Evolutionary conservation across 495 filamentous ascomycete species (phyloP), one percentile per base, ranked within the genome.

Genomic region (Venustampulla echinocandica): DNA sequence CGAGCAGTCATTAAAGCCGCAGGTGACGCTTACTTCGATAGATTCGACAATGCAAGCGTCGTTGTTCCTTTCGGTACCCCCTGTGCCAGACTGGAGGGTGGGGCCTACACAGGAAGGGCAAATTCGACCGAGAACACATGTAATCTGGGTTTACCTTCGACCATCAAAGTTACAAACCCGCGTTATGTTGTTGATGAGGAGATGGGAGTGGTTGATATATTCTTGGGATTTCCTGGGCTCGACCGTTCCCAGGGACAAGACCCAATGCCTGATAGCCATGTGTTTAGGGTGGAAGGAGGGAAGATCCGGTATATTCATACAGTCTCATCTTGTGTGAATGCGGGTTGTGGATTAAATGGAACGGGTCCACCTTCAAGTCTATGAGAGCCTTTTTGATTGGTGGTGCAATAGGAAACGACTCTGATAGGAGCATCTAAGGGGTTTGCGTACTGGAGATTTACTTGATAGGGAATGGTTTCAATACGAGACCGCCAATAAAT

Each of bases 61-160:
- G 52, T 53, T 13, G 69, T 72, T 1, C 70, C 70, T 0, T 69
- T 58, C 35, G 67, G 67, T 2, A 70, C 60, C 4, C 70, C 70
- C 15, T 74, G 70, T 41, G 68, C 69, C 3, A 55, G 70, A 3
- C 60, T 73, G 27, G 69, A 74, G 46, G 70, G 70, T 2, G 69
- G 70, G 9, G 58, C 55, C 13, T 73, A 71, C 49, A 67, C 20
- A 44, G 61, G 52, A 18, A 3, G 7, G 14, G 45, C 56, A 2
- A 56, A 56, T 23, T 30, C 57, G 6, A 50, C 54, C 1, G 58
- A 52, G 1, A 61, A 68, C 50, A 67, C 64, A 3, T 69, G 39
- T 32, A n/a, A 42, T 30, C 5, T 44, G 55, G 41, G 57, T 18
- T 59, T 70, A 46, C 60, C 58, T 1, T 49, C 52, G 42, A 47